phyloP scores from a whole-genome alignment of 2,329 filamentous ascomycete species.

The Ceratocystis cubensis region DNA sequence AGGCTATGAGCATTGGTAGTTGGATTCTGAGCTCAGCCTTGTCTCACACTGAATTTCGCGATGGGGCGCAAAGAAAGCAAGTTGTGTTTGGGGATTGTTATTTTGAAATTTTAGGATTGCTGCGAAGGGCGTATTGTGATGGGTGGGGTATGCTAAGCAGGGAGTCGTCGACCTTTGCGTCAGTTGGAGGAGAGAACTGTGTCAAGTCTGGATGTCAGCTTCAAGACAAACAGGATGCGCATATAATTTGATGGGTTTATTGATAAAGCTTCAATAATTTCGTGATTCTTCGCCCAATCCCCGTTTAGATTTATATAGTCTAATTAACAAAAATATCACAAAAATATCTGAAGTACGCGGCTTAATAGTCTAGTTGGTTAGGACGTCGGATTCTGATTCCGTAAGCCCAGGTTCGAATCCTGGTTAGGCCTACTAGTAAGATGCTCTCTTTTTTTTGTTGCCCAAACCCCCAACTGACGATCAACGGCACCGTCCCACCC shows the following conservation, averaged over 20 bases:
- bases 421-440: constrained; percentile 14
- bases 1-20: constrained; percentile 5
- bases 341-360: background rate
- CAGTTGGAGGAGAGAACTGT: background rate
- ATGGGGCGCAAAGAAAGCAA: constrained; percentile 15
- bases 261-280: background rate
- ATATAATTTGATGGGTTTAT: background rate
- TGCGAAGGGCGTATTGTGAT: background rate
- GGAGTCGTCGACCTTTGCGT: background rate
- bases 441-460: background rate
- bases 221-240: background rate
- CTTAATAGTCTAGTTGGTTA: constrained; percentile 21
- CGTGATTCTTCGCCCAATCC: background rate
- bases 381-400: constrained; percentile 21
- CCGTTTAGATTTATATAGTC: background rate
- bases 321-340: background rate
- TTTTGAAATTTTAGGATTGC: background rate
- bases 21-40: constrained; percentile 17
- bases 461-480: too few species aligned
- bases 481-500: too few species aligned
- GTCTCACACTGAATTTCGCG: constrained; percentile 15
- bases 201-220: background rate
- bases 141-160: background rate
- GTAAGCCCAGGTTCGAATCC: constrained; percentile 21
- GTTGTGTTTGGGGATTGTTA: background rate